Conservation (phyloP, 768 basidiomycete genomes). For the Lactarius hatsudake region DNA sequence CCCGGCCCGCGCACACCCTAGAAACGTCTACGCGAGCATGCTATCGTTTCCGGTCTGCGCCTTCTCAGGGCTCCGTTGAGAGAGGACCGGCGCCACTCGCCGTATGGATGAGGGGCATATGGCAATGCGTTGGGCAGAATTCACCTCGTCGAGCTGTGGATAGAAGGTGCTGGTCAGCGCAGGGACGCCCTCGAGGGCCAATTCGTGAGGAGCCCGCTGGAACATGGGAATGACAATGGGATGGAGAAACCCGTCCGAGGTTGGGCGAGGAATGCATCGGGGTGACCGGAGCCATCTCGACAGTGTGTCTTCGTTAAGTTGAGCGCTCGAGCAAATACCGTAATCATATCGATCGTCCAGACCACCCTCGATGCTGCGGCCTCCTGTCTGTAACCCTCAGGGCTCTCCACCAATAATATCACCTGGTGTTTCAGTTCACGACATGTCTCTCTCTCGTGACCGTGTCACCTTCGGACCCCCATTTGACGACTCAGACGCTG, state of each 20-base stretch:
- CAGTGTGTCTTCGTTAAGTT: background rate
- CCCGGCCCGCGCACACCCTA: no score
- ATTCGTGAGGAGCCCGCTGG: conserved; percentile 26
- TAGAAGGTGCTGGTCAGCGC: conserved; percentile 25
- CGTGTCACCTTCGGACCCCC: conserved; percentile 37
- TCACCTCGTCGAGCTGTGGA: conserved; percentile 42
- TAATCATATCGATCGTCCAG: background rate
- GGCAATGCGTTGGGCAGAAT: conserved; percentile 60
- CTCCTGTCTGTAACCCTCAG: background rate
- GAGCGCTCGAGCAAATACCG: background rate
- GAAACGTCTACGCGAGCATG: background rate
- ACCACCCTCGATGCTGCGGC: background rate
- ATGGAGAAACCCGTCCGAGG: background rate
- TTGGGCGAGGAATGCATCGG: conserved; percentile 2
- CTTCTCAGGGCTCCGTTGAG: background rate
- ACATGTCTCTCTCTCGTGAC: conserved; percentile 3
- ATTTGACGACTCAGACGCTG: conserved; percentile 46
- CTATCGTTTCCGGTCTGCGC: background rate
- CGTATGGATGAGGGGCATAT: conserved; percentile 69
- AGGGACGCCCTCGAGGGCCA: conserved; percentile 14
- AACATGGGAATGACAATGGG: background rate
- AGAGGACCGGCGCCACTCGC: conserved; percentile 47
- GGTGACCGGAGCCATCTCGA: background rate
- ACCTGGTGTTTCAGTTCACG: background rate
- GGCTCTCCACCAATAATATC: background rate